Evolutionary conservation across 73 alveolate species (phyloP), one percentile per base, ranked within the genome.

Genomic region (Blepharisma stoltei): DNA sequence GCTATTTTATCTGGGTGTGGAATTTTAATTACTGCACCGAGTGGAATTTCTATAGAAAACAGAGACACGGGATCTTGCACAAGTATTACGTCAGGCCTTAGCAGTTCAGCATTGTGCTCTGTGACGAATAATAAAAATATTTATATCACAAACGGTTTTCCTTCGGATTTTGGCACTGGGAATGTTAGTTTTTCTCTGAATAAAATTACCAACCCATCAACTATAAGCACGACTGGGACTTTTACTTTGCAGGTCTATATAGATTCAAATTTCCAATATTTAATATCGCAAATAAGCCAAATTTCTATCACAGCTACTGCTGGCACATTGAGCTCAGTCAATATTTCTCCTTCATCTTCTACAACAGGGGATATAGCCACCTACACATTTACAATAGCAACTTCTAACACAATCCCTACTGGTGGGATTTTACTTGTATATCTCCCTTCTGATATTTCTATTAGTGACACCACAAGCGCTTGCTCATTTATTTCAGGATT

Each of bases 191-290:
- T 81, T 76, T 44, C 80, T 53, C 38, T 70, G 32, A 81, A 78
- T 44, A 77, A 79, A 53, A 25, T 60, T 1, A 81, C 89, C 0
- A 81, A 81, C 66, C 89, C 89, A 8, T 18, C 48, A 7, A 50
- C 85, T 0, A 60, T 50, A 11, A 53, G 66, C 20, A 78, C 80
- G 37, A 53, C 89, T 18, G 80, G 83, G 6, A 8, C 68, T 14
- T 81, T 81, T 45, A 52, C 43, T 27, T 67, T 77, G 8, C 7
- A 6, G 1, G 54, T 79, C 1, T 18, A 78, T 53, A 27, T 49
- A 20, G 67, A 54, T 53, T 55, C 65, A 47, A 1, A 48, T 6
- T 6, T 49, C 9, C 6, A 43, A 6, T 81, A 81, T 65, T 38
- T 6, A 11, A 76, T 81, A 20, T 84, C 73, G 23, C 41, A 44